phyloP scores from a whole-genome alignment of 768 basidiomycete genomes.

The Fistulinella prunicolor region DNA sequence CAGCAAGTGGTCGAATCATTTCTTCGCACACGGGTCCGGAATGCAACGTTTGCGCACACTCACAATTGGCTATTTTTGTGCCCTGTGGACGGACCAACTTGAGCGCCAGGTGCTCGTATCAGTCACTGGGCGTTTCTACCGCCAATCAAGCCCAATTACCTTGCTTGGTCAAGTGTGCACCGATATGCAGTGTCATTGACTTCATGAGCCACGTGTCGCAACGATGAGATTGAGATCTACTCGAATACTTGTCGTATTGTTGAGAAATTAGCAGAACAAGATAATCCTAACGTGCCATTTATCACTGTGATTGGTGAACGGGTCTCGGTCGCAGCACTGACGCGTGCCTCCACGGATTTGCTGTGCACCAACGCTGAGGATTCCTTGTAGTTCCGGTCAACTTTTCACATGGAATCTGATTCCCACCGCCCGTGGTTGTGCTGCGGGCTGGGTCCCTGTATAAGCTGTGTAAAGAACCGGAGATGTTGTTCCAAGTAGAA shows the following conservation, averaged over 20 bases:
- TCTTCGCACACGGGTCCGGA: slow-evolving; percentile 10
- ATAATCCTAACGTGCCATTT: neutral
- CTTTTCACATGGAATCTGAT: slow-evolving; percentile 18
- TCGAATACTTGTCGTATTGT: slow-evolving; percentile 14
- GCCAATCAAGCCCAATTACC: slow-evolving; percentile 18
- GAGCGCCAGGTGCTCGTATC: neutral
- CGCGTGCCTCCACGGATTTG: slow-evolving; percentile 8
- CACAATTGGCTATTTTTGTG: slow-evolving; percentile 14
- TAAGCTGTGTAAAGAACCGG: slow-evolving; percentile 19
- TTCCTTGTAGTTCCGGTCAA: slow-evolving; percentile 15
- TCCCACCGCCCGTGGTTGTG: slow-evolving; percentile 21
- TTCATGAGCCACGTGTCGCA: slow-evolving; percentile 17
- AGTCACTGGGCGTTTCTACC: slow-evolving; percentile 15
- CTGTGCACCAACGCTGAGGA: slow-evolving; percentile 20
- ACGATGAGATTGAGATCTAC: slow-evolving; percentile 12
- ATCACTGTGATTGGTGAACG: neutral
- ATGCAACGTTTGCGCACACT: slow-evolving; percentile 4
- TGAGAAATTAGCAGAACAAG: slow-evolving; percentile 1
- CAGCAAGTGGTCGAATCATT: slow-evolving; percentile 14
- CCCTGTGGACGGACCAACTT: slow-evolving; percentile 2
- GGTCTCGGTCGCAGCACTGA: neutral
- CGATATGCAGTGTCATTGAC: slow-evolving; percentile 6
- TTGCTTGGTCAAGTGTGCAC: slow-evolving; percentile 14
- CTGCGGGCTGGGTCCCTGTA: slow-evolving; percentile 21
- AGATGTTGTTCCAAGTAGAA: neutral